Base-by-base conservation (phyloP, 2,329 filamentous ascomycete species). In the Trichoderma sp. region DNA sequence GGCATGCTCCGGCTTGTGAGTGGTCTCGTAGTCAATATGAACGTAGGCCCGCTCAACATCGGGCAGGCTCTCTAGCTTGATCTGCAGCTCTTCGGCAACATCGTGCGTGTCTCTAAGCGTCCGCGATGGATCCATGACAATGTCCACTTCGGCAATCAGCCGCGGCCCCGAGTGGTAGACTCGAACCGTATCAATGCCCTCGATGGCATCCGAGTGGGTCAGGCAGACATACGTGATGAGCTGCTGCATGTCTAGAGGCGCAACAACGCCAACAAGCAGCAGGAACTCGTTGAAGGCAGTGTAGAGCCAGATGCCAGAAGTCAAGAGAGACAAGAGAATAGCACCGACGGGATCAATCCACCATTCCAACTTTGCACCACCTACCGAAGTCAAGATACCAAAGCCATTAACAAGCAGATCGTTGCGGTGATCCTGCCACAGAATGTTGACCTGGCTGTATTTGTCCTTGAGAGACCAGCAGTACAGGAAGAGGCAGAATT, bases 391-490 rank as follows among this genome's bases (percentile, higher is more conserved):
- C 67, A 97, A 81, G 72, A 98, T 89, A 87, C 92, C 94, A 74
- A 97, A 93, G 66, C 93, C 93, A 79, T 98, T 99, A 86, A 99
- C 93, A 75, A 97, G 85, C n/a, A 99, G 85, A 77, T 99, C 96
- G 77, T 99, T 99, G 71, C 96, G 91, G 82, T 99, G 96, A 77
- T 98, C 95, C 79, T 97, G 92, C 94, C 94, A 97, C 16, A 98
- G 84, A 77, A 97, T 97, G 69, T 92, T 88, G 72, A 97, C 89
- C 79, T 97, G 94, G 71, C 89, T 93, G 83, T 98, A 97, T 75
- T 93, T 92, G 82, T 97, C 91, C 73, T 95, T 91, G 75, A 98
- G 81, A 5, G 92, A 89, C 89, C 91, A 98, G 82, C 96, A 98
- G 83, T 97, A 98, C 31, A 96, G 75, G 79, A 97, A 98, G 0